phyloP scores from a whole-genome alignment of 2,329 filamentous ascomycete genomes.

The Coniochaeta sp. region DNA sequence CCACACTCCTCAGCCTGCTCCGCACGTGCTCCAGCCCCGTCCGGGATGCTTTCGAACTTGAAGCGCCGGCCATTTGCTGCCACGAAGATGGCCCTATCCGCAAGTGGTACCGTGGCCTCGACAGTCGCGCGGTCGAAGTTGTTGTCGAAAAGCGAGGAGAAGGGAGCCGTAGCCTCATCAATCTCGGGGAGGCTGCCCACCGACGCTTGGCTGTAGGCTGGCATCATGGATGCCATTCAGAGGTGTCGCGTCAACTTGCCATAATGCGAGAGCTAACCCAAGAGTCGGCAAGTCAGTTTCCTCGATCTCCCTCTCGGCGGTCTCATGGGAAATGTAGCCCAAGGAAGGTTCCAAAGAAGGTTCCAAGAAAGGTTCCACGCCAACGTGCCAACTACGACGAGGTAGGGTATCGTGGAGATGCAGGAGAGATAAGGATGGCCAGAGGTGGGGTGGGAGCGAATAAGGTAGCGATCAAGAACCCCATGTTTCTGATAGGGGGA shows the following conservation, averaged over 20 bases:
- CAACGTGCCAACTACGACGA: background rate
- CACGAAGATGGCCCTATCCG: conserved; percentile 18
- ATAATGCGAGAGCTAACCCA: background rate
- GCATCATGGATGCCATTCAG: background rate
- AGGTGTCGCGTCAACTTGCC: background rate
- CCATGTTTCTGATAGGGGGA: background rate
- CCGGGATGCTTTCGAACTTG: conserved; percentile 16
- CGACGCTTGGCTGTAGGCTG: conserved; percentile 2
- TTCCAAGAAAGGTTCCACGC: background rate
- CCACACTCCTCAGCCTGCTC: background rate
- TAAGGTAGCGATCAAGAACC: background rate
- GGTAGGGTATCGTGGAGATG: background rate
- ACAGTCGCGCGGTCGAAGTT: conserved; percentile 17
- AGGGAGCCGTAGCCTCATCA: conserved; percentile 15
- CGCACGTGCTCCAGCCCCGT: background rate
- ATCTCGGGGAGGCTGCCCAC: conserved; percentile 16
- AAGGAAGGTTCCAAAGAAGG: background rate
- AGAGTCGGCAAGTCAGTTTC: background rate
- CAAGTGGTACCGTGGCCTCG: conserved; percentile 17
- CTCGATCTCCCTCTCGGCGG: background rate
- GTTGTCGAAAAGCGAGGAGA: conserved; percentile 17
- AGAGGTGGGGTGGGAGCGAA: background rate
- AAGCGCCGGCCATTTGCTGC: conserved; percentile 17
- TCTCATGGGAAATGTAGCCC: background rate
- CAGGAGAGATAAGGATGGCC: background rate